A percentile compares a stretch with the other conserved stretches of the same genome.
These are phyloP conservation scores for Ascoidea rubescens DNA, from an alignment of 805 yeast species.

Conservation along the genomic window DNA sequence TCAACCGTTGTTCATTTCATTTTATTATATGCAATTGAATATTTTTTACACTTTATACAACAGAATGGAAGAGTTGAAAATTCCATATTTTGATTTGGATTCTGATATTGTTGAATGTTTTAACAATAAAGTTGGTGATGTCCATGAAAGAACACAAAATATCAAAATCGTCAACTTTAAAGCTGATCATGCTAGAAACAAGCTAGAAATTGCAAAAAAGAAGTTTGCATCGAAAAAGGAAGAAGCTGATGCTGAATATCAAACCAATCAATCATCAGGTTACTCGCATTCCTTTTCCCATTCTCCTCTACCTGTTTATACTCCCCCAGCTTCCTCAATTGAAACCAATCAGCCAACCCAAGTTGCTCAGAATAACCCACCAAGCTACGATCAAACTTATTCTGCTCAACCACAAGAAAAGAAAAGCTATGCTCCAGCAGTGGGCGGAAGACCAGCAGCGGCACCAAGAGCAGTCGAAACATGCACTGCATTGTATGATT, in stretches of 20 bases:
- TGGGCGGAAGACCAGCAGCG: constrained; percentile 13
- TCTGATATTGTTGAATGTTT: constrained; percentile 78
- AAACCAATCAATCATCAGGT: not conserved
- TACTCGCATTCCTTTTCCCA: not conserved
- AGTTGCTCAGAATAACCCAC: not conserved
- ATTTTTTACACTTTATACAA: constrained; percentile 86
- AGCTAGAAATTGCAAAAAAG: not conserved
- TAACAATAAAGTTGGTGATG: constrained; percentile 69
- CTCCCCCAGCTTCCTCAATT: not conserved
- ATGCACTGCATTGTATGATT: constrained; percentile 86
- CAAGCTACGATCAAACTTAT: not conserved
- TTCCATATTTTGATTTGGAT: constrained; percentile 84
- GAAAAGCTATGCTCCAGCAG: constrained; percentile 2
- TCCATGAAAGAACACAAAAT: constrained; percentile 40
- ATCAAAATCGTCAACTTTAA: too few relatives aligned
- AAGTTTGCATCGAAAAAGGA: too few relatives aligned
- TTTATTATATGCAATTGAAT: constrained; percentile 96
- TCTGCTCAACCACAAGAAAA: not conserved
- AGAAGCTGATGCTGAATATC: not conserved
- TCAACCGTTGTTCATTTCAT: constrained; percentile 83
- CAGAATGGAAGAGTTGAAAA: constrained; percentile 90
- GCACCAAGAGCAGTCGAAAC: constrained; percentile 32
- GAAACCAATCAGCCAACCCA: not conserved
- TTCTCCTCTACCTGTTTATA: not conserved
- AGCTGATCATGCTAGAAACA: not conserved